Conservation (phyloP, 176 grass and related monocot species). For the Canna indica region DNA sequence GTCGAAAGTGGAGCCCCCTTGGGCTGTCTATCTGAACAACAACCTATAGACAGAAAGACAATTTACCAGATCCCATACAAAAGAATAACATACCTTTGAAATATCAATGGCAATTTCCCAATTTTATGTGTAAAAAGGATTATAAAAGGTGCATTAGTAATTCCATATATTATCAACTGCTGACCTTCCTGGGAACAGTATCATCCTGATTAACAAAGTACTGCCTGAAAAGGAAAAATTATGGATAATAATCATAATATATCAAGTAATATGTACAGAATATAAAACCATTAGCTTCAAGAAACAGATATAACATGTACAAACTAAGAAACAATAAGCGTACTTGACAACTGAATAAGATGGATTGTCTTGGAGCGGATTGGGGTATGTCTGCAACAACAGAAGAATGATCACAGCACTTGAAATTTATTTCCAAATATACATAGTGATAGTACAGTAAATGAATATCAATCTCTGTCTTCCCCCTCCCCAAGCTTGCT, state of each 20-base stretch:
- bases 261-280: not conserved
- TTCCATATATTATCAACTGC: not conserved
- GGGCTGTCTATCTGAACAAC: slow-evolving; percentile 17
- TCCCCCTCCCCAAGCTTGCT: not conserved
- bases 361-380: slow-evolving; percentile 20
- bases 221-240: slow-evolving; percentile 12
- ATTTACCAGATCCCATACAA: not conserved
- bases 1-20: slow-evolving; percentile 15
- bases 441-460: not conserved
- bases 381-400: slow-evolving; percentile 14
- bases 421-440: not conserved
- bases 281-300: not conserved
- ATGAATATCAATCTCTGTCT: not conserved
- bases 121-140: not conserved
- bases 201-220: slow-evolving; percentile 15
- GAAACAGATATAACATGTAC: not conserved
- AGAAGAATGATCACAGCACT: slow-evolving; percentile 2
- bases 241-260: not conserved
- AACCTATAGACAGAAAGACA: not conserved
- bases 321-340: not conserved
- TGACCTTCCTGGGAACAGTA: slow-evolving; percentile 17
- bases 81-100: not conserved
- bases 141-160: not conserved
- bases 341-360: slow-evolving; percentile 22
- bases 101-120: not conserved